Evolutionary conservation across 306 rosid species (phyloP).

Genomic region (Sicyos edulis): DNA sequence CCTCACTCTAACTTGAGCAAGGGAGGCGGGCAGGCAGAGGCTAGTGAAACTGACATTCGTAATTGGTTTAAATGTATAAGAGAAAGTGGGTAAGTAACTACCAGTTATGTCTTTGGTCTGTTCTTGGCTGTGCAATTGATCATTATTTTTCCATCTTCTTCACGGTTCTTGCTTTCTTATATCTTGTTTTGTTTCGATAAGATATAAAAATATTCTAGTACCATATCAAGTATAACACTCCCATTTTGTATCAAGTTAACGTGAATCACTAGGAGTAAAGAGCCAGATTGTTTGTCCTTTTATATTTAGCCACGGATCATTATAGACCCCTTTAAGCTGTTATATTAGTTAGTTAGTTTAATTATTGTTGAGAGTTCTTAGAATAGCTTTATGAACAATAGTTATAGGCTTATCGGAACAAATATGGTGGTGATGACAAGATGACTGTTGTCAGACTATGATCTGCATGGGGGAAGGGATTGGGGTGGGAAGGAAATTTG

Average conservation of each 20-base stretch:
- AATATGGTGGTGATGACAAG: neutral
- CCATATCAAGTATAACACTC: neutral
- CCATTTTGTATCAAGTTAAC: neutral
- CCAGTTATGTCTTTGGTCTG: constrained; percentile 12
- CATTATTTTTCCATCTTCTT: constrained; percentile 1
- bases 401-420: neutral
- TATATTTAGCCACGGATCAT: neutral
- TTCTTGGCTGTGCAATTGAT: neutral
- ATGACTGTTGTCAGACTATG: neutral
- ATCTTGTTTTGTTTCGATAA: neutral
- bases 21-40: constrained; percentile 55
- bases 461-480: neutral
- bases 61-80: constrained; percentile 92
- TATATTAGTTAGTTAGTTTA: too few relatives aligned
- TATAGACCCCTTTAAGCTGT: too few relatives aligned
- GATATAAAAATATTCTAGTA: neutral
- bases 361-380: too few relatives aligned
- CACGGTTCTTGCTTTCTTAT: constrained; percentile 1
- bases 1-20: constrained; percentile 41
- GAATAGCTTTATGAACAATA: too few relatives aligned
- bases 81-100: constrained; percentile 77
- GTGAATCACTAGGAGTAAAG: neutral
- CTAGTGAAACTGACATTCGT: constrained; percentile 67
- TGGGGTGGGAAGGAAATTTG: neutral
- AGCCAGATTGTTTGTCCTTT: neutral